phyloP scores from a whole-genome alignment of 352 stramenopile genomes.

The Phytophthora citrophthora region DNA sequence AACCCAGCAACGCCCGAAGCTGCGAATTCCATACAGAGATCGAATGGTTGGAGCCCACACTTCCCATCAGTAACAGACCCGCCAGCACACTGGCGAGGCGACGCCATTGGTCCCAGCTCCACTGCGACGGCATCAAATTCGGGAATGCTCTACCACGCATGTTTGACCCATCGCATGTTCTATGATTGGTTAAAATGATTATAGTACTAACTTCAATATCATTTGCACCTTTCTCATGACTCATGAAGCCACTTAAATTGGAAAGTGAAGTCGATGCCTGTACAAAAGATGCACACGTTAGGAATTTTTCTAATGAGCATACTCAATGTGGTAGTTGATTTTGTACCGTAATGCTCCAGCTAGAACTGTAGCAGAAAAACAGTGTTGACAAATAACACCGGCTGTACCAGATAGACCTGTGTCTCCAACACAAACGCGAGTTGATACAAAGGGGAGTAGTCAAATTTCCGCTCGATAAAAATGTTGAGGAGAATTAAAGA shows the following conservation, averaged over 20 bases:
- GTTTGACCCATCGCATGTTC: no score
- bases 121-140: not conserved
- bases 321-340: not conserved
- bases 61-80: conserved; percentile 63
- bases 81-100: conserved; percentile 58
- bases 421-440: conserved; percentile 12
- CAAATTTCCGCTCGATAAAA: conserved; percentile 1
- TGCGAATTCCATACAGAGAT: conserved; percentile 85
- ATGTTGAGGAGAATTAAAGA: not conserved
- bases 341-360: conserved; percentile 3
- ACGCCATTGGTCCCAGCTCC: conserved; percentile 27
- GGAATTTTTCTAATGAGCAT: not conserved
- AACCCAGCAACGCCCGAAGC: conserved; percentile 57
- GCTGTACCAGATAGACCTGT: conserved; percentile 1
- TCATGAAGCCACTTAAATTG: not conserved
- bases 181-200: conserved; percentile 2
- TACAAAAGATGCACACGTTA: not conserved
- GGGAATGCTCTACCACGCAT: no score
- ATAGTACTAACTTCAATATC: no score
- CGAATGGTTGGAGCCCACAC: conserved; percentile 74
- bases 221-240: no score
- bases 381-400: not conserved
- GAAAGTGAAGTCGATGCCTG: not conserved
- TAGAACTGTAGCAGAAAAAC: conserved; percentile 3
- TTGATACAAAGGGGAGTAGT: conserved; percentile 6